phyloP scores from a whole-genome alignment of 164 flowering plant species.

The Pachysandra terminalis region DNA sequence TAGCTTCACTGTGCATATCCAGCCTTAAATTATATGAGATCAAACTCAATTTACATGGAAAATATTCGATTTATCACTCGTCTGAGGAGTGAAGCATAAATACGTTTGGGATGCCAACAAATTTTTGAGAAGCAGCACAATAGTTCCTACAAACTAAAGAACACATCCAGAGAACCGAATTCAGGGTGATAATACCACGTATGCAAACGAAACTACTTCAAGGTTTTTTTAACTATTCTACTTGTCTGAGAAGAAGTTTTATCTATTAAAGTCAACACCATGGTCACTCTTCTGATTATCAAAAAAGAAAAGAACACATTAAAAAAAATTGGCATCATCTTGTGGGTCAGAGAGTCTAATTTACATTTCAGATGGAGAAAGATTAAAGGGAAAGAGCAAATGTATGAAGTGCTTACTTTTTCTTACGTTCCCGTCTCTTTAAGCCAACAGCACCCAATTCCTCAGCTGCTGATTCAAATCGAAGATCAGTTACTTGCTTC shows the following conservation, averaged over 20 bases:
- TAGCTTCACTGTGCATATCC: no score
- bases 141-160: not conserved
- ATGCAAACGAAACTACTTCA: not conserved
- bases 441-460: constrained; percentile 30
- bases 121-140: no score
- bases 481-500: constrained; percentile 52
- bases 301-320: not conserved
- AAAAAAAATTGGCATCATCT: not conserved
- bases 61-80: no score
- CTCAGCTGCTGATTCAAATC: constrained; percentile 39
- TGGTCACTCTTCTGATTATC: not conserved
- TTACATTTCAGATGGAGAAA: not conserved
- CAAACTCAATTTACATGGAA: no score
- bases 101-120: no score
- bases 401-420: constrained; percentile 42
- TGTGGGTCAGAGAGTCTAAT: not conserved
- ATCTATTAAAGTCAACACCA: not conserved
- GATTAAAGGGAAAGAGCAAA: not conserved
- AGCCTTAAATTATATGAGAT: no score
- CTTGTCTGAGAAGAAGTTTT: not conserved
- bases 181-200: not conserved
- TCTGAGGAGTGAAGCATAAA: no score
- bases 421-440: constrained; percentile 61
- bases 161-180: not conserved
- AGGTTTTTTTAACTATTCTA: not conserved